Evolutionary conservation across 2,329 filamentous ascomycete species (phyloP).

Genomic region (Remersonia thermophila): DNA sequence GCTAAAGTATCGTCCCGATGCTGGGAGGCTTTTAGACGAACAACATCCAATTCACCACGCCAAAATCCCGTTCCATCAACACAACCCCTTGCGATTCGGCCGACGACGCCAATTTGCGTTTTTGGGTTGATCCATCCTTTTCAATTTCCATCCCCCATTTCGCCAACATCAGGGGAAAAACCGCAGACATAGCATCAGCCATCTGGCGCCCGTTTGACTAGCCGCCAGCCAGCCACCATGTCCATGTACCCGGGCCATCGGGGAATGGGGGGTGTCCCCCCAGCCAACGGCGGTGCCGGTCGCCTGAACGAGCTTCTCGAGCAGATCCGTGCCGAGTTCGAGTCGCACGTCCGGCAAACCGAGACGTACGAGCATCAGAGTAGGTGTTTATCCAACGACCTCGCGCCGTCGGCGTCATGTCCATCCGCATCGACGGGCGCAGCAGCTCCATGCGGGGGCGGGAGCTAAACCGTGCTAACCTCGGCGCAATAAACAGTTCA

Average conservation of each 20-base stretch:
- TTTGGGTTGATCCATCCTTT: no score
- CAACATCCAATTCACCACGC: no score
- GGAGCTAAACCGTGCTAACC: constrained; percentile 7
- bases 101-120: no score
- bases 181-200: no score
- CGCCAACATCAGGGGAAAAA: no score
- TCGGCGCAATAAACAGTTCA: constrained; percentile 47
- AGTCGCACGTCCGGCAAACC: constrained; percentile 66
- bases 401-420: background rate
- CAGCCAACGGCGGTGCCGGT: constrained; percentile 32
- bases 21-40: no score
- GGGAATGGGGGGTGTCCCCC: constrained; percentile 62
- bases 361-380: constrained; percentile 88
- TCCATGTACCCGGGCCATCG: constrained; percentile 85
- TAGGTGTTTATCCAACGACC: constrained; percentile 39
- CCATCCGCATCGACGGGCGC: background rate
- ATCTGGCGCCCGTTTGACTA: no score
- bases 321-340: constrained; percentile 81
- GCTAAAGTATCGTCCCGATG: no score
- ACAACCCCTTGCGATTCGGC: no score
- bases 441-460: no score
- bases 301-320: constrained; percentile 88
- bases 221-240: constrained; percentile 33
- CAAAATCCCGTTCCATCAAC: no score
- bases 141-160: no score